phyloP scores from a whole-genome alignment of 495 filamentous ascomycete genomes.

The Jackrogersella minutella region DNA sequence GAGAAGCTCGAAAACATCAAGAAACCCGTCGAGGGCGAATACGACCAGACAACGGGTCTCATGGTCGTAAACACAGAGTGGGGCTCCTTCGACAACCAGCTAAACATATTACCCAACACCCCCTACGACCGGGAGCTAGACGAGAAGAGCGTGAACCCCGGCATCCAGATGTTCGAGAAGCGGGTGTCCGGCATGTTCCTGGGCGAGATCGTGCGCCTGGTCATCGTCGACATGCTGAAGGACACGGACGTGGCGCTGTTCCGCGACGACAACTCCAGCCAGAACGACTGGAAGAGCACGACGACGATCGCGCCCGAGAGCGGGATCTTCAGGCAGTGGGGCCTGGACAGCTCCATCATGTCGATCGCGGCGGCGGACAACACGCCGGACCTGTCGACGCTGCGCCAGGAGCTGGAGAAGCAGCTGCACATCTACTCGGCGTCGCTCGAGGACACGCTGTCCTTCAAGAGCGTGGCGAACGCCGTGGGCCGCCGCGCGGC shows the following conservation, averaged over 20 bases:
- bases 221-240: conserved; percentile 71
- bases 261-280: conserved; percentile 68
- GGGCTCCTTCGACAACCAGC: conserved; percentile 96
- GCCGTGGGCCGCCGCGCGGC: conserved; percentile 90
- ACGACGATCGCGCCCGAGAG: conserved; percentile 70
- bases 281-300: conserved; percentile 71
- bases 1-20: conserved; percentile 74
- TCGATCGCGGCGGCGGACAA: conserved; percentile 81
- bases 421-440: conserved; percentile 75
- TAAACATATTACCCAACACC: conserved; percentile 86
- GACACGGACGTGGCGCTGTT: conserved; percentile 70
- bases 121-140: conserved; percentile 83
- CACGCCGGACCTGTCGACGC: conserved; percentile 65
- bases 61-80: conserved; percentile 99
- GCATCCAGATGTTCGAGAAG: conserved; percentile 99
- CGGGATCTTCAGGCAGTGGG: conserved; percentile 81
- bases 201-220: conserved; percentile 88
- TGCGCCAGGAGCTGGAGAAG: conserved; percentile 78
- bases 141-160: conserved; percentile 83
- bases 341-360: conserved; percentile 86
- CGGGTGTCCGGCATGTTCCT: conserved; percentile 98
- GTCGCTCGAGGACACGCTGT: conserved; percentile 78
- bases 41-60: conserved; percentile 82
- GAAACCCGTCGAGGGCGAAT: conserved; percentile 70
- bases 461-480: conserved; percentile 78